A percentile compares a stretch with the other conserved stretches of the same genome.
Conservation (phyloP, 306 rosid genomes). For the Vachellia collinsii region DNA sequence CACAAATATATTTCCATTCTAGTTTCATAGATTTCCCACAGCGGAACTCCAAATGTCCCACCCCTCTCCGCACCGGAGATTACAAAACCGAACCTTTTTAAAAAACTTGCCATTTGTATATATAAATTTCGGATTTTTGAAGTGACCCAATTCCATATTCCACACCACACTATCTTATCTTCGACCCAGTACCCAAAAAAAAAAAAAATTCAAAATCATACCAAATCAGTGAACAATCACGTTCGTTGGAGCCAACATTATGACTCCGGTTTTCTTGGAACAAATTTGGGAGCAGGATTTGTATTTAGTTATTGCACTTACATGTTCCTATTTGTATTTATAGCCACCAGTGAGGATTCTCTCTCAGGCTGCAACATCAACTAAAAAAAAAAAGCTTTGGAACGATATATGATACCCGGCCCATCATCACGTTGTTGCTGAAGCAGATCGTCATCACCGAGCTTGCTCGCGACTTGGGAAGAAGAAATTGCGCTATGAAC, state of each 20-base stretch:
- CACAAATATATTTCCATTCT: neutral
- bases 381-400: no score
- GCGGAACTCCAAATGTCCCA: neutral
- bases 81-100: neutral
- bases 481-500: slow-evolving; percentile 52
- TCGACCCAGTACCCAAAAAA: neutral
- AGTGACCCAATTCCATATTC: neutral
- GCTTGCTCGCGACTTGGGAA: slow-evolving; percentile 31
- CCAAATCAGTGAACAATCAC: neutral
- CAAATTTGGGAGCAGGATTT: slow-evolving; percentile 7
- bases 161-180: neutral
- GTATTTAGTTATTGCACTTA: neutral
- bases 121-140: neutral
- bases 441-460: slow-evolving; percentile 44
- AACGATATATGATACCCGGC: slow-evolving; percentile 3
- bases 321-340: no score
- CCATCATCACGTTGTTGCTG: slow-evolving; percentile 35
- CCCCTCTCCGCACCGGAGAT: slow-evolving; percentile 1
- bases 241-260: slow-evolving; percentile 6
- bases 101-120: neutral
- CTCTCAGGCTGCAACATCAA: no score
- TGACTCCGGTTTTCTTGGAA: slow-evolving; percentile 60
- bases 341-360: no score
- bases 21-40: neutral
- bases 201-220: neutral